Evolutionary conservation across 371 early-diverging fungal species (phyloP).

Genomic region (Mucor velutinosus): DNA sequence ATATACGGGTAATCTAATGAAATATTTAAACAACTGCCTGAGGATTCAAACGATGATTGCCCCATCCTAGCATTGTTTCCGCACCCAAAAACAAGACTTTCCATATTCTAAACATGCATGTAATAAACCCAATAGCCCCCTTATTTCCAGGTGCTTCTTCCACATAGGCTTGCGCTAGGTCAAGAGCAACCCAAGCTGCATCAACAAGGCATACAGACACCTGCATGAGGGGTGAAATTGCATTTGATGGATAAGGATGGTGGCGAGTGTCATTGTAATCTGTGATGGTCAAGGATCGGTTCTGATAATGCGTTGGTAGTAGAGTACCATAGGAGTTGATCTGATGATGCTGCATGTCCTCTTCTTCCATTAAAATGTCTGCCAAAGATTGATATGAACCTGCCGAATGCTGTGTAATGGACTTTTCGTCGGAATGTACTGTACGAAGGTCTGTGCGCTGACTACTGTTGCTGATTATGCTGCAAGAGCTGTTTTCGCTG

Average conservation of each 20-base stretch:
- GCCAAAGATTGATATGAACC: constrained; percentile 40
- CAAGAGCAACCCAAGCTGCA: constrained; percentile 29
- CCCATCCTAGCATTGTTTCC: constrained; percentile 32
- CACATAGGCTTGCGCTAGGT: constrained; percentile 27
- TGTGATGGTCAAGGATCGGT: background rate
- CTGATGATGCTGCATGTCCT: background rate
- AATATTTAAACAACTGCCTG: constrained; percentile 15
- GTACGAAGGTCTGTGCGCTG: constrained; percentile 4
- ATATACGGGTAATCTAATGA: background rate
- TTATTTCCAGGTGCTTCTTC: constrained; percentile 6
- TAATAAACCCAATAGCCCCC: constrained; percentile 10
- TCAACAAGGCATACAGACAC: constrained; percentile 26
- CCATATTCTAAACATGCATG: constrained; percentile 35
- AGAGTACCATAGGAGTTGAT: constrained; percentile 19
- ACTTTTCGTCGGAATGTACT: constrained; percentile 8
- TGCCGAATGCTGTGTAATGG: constrained; percentile 10
- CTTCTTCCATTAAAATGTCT: constrained; percentile 30
- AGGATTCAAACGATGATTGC: constrained; percentile 7
- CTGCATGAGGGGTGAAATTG: constrained; percentile 11
- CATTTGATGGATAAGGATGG: background rate
- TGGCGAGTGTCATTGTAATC: background rate
- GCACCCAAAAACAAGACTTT: constrained; percentile 37
- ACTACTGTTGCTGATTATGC: background rate
- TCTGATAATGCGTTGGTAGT: background rate
- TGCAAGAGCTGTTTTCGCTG: constrained; percentile 12